Evolutionary conservation across 495 filamentous ascomycete species (phyloP).

Genomic region (Podospora australis): DNA sequence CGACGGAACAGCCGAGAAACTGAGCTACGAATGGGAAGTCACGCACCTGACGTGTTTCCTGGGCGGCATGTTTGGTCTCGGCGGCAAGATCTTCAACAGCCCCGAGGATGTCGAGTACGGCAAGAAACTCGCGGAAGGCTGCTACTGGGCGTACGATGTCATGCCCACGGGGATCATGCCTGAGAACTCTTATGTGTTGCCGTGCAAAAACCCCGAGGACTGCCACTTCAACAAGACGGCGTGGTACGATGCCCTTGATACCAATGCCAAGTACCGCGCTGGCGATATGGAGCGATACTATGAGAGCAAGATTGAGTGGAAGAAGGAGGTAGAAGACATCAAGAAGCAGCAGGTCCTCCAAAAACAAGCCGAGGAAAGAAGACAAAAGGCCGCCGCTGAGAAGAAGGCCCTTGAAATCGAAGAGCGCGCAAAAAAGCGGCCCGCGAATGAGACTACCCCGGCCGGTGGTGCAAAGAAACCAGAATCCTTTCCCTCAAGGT

Average conservation of each 20-base stretch:
- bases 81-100: conserved; percentile 77
- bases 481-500: not conserved
- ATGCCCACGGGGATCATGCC: conserved; percentile 88
- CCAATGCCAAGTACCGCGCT: conserved; percentile 30
- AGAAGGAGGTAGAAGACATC: conserved; percentile 18
- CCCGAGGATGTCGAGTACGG: conserved; percentile 76
- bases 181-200: conserved; percentile 59
- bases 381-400: conserved; percentile 1
- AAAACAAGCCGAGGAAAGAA: conserved; percentile 5
- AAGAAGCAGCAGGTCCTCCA: conserved; percentile 14
- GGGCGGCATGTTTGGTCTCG: conserved; percentile 90
- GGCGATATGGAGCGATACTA: conserved; percentile 37
- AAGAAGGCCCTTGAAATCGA: conserved; percentile 14
- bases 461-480: not conserved
- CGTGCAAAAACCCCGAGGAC: conserved; percentile 56
- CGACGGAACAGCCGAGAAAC: conserved; percentile 33
- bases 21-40: conserved; percentile 50
- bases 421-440: conserved; percentile 8
- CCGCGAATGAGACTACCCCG: conserved; percentile 4
- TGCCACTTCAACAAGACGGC: conserved; percentile 74
- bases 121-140: conserved; percentile 79
- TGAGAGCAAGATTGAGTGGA: conserved; percentile 26
- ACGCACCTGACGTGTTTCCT: conserved; percentile 84
- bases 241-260: conserved; percentile 55
- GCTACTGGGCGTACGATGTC: conserved; percentile 85